Conservation (phyloP, 495 filamentous ascomycete genomes). For the Podospora bellae-mahoneyi region DNA sequence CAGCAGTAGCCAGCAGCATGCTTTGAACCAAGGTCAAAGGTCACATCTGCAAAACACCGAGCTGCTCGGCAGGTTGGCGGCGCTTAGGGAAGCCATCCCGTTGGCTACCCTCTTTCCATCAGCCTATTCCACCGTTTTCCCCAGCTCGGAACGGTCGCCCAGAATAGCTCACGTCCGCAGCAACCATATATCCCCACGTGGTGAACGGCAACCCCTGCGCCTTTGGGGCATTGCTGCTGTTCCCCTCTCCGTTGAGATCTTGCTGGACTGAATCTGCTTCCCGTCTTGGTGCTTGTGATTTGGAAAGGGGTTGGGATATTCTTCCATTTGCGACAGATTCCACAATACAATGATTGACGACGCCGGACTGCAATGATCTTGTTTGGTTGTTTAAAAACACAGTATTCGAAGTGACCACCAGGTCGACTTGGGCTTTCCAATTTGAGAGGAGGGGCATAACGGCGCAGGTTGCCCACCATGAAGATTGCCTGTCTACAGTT, state of each 20-base stretch:
- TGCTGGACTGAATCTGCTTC: background rate
- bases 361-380: background rate
- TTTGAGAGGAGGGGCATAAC: background rate
- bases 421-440: background rate
- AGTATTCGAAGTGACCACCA: background rate
- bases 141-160: background rate
- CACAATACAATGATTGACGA: background rate
- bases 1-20: background rate
- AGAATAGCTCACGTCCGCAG: background rate
- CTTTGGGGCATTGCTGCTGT: background rate
- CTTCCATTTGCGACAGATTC: background rate
- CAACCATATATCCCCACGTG: background rate
- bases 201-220: background rate
- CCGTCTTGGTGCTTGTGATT: background rate
- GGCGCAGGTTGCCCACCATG: conserved; percentile 19
- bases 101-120: background rate
- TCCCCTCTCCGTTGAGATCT: background rate
- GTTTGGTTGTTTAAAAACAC: background rate
- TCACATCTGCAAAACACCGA: background rate
- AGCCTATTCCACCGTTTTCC: background rate
- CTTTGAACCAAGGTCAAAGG: background rate
- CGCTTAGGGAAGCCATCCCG: background rate
- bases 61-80: background rate
- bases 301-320: background rate
- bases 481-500: conserved; percentile 57